A percentile compares a stretch with the other conserved stretches of the same genome.
Conservation (phyloP, 306 rosid genomes). For the Vigna trinervia region DNA sequence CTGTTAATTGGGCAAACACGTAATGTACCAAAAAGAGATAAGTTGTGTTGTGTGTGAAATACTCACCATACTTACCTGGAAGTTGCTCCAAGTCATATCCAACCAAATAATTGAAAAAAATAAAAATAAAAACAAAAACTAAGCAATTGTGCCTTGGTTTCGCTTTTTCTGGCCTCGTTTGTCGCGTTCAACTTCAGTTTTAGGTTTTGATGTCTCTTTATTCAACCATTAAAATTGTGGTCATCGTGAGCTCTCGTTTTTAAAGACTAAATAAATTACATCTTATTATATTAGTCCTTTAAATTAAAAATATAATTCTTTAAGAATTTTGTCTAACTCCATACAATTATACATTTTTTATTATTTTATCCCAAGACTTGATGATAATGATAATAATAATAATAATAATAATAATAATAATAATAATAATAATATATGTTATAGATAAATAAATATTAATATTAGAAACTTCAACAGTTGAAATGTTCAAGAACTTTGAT, state of each 20-base stretch:
- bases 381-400: too few species aligned
- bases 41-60: neutral
- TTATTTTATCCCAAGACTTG: too few species aligned
- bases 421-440: too few species aligned
- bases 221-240: neutral
- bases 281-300: too few species aligned
- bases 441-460: too few species aligned
- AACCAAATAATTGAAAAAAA: neutral
- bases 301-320: too few species aligned
- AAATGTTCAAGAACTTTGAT: too few species aligned
- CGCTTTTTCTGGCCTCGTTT: neutral
- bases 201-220: neutral
- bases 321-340: too few species aligned
- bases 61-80: neutral
- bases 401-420: too few species aligned
- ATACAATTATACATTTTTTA: too few species aligned
- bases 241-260: neutral
- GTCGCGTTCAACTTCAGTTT: neutral
- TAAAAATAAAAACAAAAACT: too few species aligned
- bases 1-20: neutral
- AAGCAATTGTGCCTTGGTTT: neutral
- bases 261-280: neutral
- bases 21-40: neutral
- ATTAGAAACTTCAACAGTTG: too few species aligned
- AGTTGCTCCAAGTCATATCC: neutral